Conservation (phyloP, 2,329 filamentous ascomycete species). For the Onygenales sp. region DNA sequence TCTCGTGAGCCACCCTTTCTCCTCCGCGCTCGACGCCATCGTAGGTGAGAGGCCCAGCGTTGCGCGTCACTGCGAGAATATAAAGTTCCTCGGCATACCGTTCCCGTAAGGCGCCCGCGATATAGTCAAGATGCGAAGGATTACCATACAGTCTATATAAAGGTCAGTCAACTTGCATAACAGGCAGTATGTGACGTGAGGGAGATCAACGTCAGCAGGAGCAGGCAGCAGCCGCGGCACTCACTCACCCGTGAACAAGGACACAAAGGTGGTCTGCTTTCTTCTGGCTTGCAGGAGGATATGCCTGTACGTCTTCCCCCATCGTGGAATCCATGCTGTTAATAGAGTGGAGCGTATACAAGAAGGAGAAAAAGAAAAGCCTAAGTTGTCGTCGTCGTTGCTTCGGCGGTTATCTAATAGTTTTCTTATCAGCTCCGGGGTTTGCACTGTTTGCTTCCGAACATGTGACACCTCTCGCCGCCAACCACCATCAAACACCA, state of each 20-base stretch:
- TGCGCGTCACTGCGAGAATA: slow-evolving; percentile 47
- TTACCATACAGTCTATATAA: slow-evolving; percentile 49
- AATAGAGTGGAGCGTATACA: background rate
- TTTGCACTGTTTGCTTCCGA: background rate
- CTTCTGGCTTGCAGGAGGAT: background rate
- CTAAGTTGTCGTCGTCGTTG: background rate
- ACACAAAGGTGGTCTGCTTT: slow-evolving; percentile 48
- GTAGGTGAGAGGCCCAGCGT: slow-evolving; percentile 51
- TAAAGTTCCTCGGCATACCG: slow-evolving; percentile 42
- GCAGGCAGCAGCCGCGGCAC: background rate
- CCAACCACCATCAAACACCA: background rate
- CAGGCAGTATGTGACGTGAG: background rate
- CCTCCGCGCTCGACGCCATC: slow-evolving; percentile 61
- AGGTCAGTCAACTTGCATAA: slow-evolving; percentile 1
- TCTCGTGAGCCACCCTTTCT: slow-evolving; percentile 54
- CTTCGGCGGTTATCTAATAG: background rate
- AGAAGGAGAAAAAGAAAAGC: background rate
- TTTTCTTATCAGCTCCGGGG: background rate
- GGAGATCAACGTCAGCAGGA: background rate
- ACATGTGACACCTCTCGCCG: background rate
- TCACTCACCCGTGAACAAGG: slow-evolving; percentile 50
- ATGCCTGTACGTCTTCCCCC: background rate
- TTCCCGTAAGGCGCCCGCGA: slow-evolving; percentile 43
- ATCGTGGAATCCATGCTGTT: background rate
- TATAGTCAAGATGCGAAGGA: slow-evolving; percentile 47